Evolutionary conservation across 2,329 filamentous ascomycete genomes (phyloP), one percentile per base, ranked within the genome.

Genomic region (Hymenoscyphus occultus): DNA sequence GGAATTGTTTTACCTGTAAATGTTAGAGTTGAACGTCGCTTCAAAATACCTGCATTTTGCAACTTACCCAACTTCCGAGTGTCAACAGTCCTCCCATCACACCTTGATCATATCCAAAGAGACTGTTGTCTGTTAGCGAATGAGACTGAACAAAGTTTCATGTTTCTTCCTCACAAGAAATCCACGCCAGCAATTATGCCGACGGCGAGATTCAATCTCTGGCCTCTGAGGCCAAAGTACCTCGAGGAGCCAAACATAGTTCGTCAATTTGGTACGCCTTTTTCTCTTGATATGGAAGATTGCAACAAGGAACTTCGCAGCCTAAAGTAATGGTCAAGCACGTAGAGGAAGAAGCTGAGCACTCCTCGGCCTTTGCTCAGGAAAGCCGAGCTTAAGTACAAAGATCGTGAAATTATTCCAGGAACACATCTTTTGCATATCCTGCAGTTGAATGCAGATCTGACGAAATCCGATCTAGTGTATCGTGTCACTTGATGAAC

Each of bases 101-200:
- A 58, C 80, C 80, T 28, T 80, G 81, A 64, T 83, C 81, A 71
- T 82, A 83, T 31, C 81, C 81, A 60, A 82, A 80, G 3, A 80
- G 72, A 35, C 70, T 48, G 32, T 62, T 35, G 62, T 31, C 28
- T 58, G 59, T 60, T 6, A 64, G 56, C 39, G 35, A 42, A 12
- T 7, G 19, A 22, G 22, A 22, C 22, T 22, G 22, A 22, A 22
- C 22, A 22, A 22, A 22, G 22, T 22, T 22, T 22, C 22, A 22
- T 22, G 22, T 22, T 22, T 22, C 22, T 22, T 22, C 22, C 22
- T 73, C 64, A 86, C 68, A 90, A 79, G 74, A 91, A 91, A 76
- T 91, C 89, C 60, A 88, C 84, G 72, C 89, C 90, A 65, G 90
- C 90, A 72, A 92, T 84, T n/a, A 87, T 78, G 67, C 86, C 86